A percentile compares a stretch with the other conserved stretches of the same genome.
phyloP scores from a whole-genome alignment of 2,329 filamentous ascomycete species.

The Diplodia sapinea region DNA sequence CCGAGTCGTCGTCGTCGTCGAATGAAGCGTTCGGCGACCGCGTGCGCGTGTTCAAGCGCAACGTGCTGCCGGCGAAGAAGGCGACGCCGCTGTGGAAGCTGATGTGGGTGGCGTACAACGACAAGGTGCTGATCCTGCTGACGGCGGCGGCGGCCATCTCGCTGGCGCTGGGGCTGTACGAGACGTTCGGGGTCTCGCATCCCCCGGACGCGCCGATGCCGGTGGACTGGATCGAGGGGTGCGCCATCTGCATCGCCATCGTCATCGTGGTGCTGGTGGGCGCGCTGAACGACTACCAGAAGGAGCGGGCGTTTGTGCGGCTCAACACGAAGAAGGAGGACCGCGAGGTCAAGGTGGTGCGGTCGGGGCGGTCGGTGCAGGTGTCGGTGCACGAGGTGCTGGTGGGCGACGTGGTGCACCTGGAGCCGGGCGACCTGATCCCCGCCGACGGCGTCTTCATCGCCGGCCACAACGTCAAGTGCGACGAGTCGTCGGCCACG shows the following conservation, averaged over 20 bases:
- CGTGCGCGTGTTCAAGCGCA: constrained; percentile 72
- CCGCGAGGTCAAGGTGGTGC: constrained; percentile 53
- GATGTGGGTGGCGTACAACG: constrained; percentile 83
- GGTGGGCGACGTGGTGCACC: constrained; percentile 71
- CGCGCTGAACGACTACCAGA: constrained; percentile 47
- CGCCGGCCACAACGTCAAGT: constrained; percentile 68
- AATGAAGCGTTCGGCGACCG: constrained; percentile 62
- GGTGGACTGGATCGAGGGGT: constrained; percentile 47
- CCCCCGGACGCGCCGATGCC: constrained; percentile 36
- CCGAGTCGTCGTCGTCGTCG: background rate
- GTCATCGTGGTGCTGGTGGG: constrained; percentile 47
- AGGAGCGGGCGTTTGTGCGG: constrained; percentile 44
- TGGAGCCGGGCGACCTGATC: constrained; percentile 72
- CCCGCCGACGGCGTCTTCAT: constrained; percentile 75
- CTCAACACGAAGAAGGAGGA: constrained; percentile 47
- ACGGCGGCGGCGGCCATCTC: constrained; percentile 76
- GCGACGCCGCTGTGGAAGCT: constrained; percentile 72
- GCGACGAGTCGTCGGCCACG: constrained; percentile 75
- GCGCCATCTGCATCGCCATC: constrained; percentile 47
- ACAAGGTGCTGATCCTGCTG: constrained; percentile 76
- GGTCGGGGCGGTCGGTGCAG: constrained; percentile 68
- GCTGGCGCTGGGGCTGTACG: constrained; percentile 74
- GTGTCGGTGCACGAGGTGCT: constrained; percentile 70
- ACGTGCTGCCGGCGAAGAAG: constrained; percentile 72
- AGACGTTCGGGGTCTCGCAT: constrained; percentile 53